Evolutionary conservation across 2,329 filamentous ascomycete species (phyloP).

Genomic region (Trichoderma pleuroti): DNA sequence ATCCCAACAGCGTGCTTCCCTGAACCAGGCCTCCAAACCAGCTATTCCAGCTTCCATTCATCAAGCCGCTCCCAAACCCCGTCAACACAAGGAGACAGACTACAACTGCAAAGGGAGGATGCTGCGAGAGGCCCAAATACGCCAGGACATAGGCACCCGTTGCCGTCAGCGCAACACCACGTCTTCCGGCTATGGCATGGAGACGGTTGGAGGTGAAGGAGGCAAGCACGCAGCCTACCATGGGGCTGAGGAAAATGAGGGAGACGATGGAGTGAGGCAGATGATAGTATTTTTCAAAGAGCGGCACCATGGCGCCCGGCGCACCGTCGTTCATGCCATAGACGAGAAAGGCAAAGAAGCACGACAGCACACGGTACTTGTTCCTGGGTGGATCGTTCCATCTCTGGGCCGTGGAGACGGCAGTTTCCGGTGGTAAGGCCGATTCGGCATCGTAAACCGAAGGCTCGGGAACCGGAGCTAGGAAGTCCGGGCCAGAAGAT

Average conservation of each 20-base stretch:
- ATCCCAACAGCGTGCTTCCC: constrained; percentile 65
- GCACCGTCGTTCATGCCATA: constrained; percentile 18
- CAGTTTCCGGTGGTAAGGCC: neutral
- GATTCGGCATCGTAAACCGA: constrained; percentile 15
- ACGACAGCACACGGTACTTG: constrained; percentile 11
- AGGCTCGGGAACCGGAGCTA: neutral
- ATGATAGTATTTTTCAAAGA: constrained; percentile 34
- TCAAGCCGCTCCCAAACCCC: constrained; percentile 67
- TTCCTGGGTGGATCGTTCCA: constrained; percentile 19
- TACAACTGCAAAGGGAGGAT: constrained; percentile 65
- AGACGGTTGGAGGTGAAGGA: constrained; percentile 38
- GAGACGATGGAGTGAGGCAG: constrained; percentile 43
- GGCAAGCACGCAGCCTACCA: constrained; percentile 42
- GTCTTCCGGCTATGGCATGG: constrained; percentile 40
- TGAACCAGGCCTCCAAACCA: constrained; percentile 52
- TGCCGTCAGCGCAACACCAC: constrained; percentile 59
- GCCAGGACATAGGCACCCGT: constrained; percentile 58
- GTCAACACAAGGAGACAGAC: constrained; percentile 63
- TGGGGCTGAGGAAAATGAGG: constrained; percentile 41
- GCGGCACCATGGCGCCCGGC: constrained; percentile 15
- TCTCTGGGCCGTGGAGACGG: constrained; percentile 8
- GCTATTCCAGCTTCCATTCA: constrained; percentile 54
- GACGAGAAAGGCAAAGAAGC: constrained; percentile 15
- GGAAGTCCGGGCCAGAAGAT: neutral
- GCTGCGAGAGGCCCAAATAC: constrained; percentile 59